A percentile compares a stretch with the other conserved stretches of the same genome.
phyloP scores from a whole-genome alignment of 495 filamentous ascomycete genomes.

The Amorphotheca resinae region DNA sequence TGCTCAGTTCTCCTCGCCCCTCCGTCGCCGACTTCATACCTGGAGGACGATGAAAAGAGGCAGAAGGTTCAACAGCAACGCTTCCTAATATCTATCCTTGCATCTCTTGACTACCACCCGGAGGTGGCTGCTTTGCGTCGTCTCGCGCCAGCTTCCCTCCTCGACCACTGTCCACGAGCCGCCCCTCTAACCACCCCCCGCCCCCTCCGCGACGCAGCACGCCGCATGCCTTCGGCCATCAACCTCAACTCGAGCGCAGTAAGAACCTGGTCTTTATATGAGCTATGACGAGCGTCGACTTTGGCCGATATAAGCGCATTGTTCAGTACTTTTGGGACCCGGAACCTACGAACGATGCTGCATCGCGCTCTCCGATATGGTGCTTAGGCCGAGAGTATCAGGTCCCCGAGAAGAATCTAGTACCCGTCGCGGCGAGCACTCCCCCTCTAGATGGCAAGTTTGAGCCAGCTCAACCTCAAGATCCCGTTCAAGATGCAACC shows the following conservation, averaged over 20 bases:
- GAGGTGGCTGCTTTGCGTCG: no score
- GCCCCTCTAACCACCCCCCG: background rate
- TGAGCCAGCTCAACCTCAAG: background rate
- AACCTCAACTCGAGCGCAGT: background rate
- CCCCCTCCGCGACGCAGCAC: background rate
- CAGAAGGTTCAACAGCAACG: no score
- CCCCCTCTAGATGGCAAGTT: constrained; percentile 3
- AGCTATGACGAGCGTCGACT: constrained; percentile 46
- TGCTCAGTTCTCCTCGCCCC: no score
- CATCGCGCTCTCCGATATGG: constrained; percentile 64
- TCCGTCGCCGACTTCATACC: no score
- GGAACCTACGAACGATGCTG: constrained; percentile 71
- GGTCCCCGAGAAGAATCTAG: constrained; percentile 8
- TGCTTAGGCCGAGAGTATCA: constrained; percentile 69
- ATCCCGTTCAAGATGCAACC: constrained; percentile 21
- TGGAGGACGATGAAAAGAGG: no score
- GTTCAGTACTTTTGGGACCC: constrained; percentile 95
- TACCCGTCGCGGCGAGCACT: background rate
- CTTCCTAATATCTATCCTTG: no score
- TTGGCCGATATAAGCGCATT: constrained; percentile 64
- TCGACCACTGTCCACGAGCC: background rate
- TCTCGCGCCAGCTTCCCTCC: background rate
- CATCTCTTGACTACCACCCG: no score
- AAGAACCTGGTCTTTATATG: background rate
- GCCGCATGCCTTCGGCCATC: background rate